phyloP scores from a whole-genome alignment of 306 rosid species.

The Lathyrus tuberosus region DNA sequence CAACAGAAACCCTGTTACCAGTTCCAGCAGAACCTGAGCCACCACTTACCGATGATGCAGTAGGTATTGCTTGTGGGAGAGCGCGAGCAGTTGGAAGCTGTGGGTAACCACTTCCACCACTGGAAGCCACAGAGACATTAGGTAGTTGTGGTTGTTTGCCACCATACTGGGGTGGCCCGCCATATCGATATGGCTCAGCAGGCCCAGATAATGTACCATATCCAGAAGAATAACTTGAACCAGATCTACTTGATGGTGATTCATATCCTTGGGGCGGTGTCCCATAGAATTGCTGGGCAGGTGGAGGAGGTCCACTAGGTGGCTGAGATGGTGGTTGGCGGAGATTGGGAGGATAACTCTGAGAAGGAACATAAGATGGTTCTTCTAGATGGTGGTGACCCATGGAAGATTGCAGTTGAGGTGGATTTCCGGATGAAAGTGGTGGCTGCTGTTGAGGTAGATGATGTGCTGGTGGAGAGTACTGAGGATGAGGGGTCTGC shows the following conservation, averaged over 20 bases:
- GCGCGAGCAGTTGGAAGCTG: conserved; percentile 80
- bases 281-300: conserved; percentile 69
- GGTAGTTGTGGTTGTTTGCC: conserved; percentile 59
- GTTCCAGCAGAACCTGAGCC: conserved; percentile 65
- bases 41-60: conserved; percentile 63
- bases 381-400: conserved; percentile 82
- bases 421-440: conserved; percentile 47
- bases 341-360: conserved; percentile 61
- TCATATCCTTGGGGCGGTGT: conserved; percentile 58
- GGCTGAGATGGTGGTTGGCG: conserved; percentile 69
- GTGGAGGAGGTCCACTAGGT: conserved; percentile 61
- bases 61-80: conserved; percentile 73
- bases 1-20: conserved; percentile 70
- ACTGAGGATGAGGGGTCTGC: conserved; percentile 62
- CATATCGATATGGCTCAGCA: conserved; percentile 64
- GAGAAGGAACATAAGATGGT: conserved; percentile 66
- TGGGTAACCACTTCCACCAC: conserved; percentile 78
- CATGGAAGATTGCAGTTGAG: conserved; percentile 61
- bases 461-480: conserved; percentile 59
- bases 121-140: conserved; percentile 48
- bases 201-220: conserved; percentile 59
- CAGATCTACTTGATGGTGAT: conserved; percentile 59
- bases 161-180: conserved; percentile 67
- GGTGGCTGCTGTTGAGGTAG: conserved; percentile 66
- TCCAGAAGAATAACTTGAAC: conserved; percentile 67